Percentiles rank a stretch among this genome's conserved stretches.
Conservation (phyloP, 352 stramenopile genomes). For the Globisporangium recalcitrans region DNA sequence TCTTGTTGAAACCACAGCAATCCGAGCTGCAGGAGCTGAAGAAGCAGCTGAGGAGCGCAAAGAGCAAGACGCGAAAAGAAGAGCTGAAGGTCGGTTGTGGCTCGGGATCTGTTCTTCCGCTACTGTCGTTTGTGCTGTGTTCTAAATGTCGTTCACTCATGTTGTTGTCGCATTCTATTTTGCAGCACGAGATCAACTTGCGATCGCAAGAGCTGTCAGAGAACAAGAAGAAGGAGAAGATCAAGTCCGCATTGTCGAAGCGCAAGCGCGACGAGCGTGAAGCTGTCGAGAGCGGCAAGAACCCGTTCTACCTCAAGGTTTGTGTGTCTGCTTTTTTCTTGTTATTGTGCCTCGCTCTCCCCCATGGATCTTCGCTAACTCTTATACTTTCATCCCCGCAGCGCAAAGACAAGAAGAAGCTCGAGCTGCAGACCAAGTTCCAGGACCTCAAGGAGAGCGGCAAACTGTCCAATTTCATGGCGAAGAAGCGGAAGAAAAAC, state of each 20-base stretch:
- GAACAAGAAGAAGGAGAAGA: slow-evolving; percentile 75
- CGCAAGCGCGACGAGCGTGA: slow-evolving; percentile 84
- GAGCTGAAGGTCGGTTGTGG: slow-evolving; percentile 61
- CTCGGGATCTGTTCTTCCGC: background rate
- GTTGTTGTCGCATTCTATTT: background rate
- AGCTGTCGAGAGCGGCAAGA: slow-evolving; percentile 87
- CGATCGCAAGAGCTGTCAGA: slow-evolving; percentile 62
- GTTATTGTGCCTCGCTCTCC: background rate
- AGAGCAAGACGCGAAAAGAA: slow-evolving; percentile 63
- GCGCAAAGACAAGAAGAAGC: slow-evolving; percentile 89
- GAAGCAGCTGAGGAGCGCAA: slow-evolving; percentile 65
- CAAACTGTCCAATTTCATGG: slow-evolving; percentile 90
- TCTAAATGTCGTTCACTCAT: background rate
- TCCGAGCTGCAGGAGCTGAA: slow-evolving; percentile 82
- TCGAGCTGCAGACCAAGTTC: slow-evolving; percentile 90
- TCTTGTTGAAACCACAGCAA: slow-evolving; percentile 29
- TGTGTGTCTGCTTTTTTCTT: background rate
- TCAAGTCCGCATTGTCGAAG: slow-evolving; percentile 63
- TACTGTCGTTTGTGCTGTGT: background rate
- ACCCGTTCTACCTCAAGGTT: slow-evolving; percentile 88
- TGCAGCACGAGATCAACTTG: slow-evolving; percentile 62
- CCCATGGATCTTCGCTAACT: no score
- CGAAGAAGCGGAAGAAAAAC: slow-evolving; percentile 92
- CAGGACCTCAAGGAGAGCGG: slow-evolving; percentile 84
- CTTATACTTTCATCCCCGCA: slow-evolving; percentile 18